Conservation (phyloP, 257 asterid genomes). For the Primulina huaijiensis region DNA sequence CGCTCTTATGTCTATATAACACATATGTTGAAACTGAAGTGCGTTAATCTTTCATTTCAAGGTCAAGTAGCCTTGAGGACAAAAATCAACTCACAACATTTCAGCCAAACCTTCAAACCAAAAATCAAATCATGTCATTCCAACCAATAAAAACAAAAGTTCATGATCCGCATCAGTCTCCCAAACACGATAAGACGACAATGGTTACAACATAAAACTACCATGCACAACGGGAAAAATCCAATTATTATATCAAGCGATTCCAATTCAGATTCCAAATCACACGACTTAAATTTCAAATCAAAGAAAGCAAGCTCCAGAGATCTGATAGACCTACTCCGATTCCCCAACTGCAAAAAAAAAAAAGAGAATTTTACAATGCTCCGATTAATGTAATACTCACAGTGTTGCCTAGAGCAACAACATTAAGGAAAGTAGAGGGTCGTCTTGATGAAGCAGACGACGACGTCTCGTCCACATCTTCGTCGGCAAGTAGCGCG, state of each 20-base stretch:
- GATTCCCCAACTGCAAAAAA: constrained; percentile 4
- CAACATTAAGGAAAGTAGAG: constrained; percentile 90
- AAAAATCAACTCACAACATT: background rate
- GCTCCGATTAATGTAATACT: constrained; percentile 27
- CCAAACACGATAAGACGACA: constrained; percentile 10
- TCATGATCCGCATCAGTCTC: constrained; percentile 19
- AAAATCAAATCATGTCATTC: constrained; percentile 11
- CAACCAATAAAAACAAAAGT: constrained; percentile 4
- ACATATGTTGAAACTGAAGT: background rate
- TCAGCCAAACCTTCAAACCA: constrained; percentile 15
- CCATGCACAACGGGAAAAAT: background rate
- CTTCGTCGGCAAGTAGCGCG: constrained; percentile 88
- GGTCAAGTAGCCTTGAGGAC: background rate
- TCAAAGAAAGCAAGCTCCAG: constrained; percentile 22
- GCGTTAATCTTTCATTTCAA: constrained; percentile 5
- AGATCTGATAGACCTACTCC: constrained; percentile 24
- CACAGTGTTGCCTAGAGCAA: constrained; percentile 91
- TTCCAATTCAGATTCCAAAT: constrained; percentile 8
- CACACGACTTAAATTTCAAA: constrained; percentile 23
- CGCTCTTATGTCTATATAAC: background rate
- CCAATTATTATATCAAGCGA: background rate
- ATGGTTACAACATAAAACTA: constrained; percentile 10
- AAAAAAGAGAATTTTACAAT: constrained; percentile 14
- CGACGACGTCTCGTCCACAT: constrained; percentile 69
- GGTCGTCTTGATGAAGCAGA: constrained; percentile 65